A percentile compares a stretch with the other conserved stretches of the same genome.
These are phyloP conservation scores for Lophiotrema nucula DNA, from an alignment of 495 filamentous ascomycete species.

Conservation along the genomic window DNA sequence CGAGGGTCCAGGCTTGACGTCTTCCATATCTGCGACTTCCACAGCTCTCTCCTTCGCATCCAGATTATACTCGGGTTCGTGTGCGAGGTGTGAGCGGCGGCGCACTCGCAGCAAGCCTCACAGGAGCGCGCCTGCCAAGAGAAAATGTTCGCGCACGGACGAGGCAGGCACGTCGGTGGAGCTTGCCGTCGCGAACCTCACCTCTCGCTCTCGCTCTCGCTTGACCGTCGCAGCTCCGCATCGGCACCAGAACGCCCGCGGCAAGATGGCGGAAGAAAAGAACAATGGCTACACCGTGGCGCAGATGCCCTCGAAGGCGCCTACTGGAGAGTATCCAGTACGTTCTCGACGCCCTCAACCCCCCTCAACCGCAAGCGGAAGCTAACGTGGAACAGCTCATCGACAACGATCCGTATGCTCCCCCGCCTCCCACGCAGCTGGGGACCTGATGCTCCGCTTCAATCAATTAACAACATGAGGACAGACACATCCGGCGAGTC, in stretches of 20 bases:
- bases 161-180: neutral
- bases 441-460: slow-evolving; percentile 22
- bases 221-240: slow-evolving; percentile 10
- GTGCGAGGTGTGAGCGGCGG: neutral
- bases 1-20: slow-evolving; percentile 1
- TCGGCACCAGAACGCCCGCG: slow-evolving; percentile 4
- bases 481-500: slow-evolving; percentile 86
- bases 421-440: slow-evolving; percentile 12
- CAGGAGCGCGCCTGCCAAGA: slow-evolving; percentile 26
- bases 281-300: neutral
- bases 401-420: slow-evolving; percentile 89
- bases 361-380: slow-evolving; percentile 5
- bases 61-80: neutral
- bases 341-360: slow-evolving; percentile 7
- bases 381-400: slow-evolving; percentile 67
- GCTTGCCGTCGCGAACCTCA: slow-evolving; percentile 25
- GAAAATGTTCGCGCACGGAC: slow-evolving; percentile 4
- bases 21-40: slow-evolving; percentile 18
- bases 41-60: slow-evolving; percentile 9
- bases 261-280: slow-evolving; percentile 14
- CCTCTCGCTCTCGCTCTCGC: no score
- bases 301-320: slow-evolving; percentile 16
- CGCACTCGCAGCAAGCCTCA: no score
- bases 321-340: slow-evolving; percentile 30
- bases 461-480: slow-evolving; percentile 7